These are phyloP conservation scores for Luffa aegyptiaca DNA, from an alignment of 306 rosid species.

Conservation along the genomic window DNA sequence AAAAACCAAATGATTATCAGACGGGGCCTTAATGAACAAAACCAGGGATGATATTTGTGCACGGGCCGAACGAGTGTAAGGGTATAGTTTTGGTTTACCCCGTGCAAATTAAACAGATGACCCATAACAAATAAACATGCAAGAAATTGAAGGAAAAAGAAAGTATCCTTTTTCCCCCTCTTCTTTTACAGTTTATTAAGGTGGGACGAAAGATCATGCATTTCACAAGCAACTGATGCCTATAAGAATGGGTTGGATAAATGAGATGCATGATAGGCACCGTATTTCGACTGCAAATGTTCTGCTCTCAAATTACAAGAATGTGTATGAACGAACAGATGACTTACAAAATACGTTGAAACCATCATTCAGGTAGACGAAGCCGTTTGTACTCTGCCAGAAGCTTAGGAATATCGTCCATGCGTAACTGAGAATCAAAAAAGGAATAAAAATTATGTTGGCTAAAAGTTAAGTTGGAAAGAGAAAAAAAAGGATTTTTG, in stretches of 20 bases:
- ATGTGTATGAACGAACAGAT: not conserved
- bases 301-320: not conserved
- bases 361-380: conserved; percentile 18
- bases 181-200: not conserved
- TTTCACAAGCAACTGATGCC: not conserved
- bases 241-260: not conserved
- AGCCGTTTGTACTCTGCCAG: conserved; percentile 65
- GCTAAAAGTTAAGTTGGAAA: not conserved
- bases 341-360: not conserved
- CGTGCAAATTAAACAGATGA: not conserved
- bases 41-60: not conserved
- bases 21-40: not conserved
- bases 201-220: not conserved
- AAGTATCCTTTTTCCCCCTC: not conserved
- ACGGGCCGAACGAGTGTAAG: not conserved
- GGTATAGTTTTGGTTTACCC: not conserved
- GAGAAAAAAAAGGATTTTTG: no score
- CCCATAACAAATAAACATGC: not conserved
- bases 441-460: not conserved
- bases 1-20: no score
- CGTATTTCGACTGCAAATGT: not conserved
- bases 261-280: not conserved
- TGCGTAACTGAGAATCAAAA: conserved; percentile 47
- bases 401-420: conserved; percentile 77
- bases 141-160: not conserved